These are phyloP conservation scores for Cercophora newfieldiana DNA, from an alignment of 495 filamentous ascomycete genomes.

Conservation along the genomic window DNA sequence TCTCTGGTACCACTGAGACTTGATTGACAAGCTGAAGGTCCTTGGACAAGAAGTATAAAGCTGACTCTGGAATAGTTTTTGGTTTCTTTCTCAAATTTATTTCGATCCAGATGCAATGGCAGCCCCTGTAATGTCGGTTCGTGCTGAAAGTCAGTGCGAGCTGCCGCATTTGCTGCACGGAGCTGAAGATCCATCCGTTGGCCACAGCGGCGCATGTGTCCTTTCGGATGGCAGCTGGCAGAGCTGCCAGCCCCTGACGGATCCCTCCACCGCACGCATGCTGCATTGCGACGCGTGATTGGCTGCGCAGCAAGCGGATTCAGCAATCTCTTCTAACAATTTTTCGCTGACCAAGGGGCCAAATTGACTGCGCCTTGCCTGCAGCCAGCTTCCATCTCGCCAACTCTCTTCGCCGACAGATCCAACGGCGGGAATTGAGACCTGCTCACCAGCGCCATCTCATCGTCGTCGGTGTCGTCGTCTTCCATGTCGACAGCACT, in stretches of 20 bases:
- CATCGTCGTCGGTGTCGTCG: neutral
- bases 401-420: neutral
- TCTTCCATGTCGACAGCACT: constrained; percentile 8
- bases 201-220: neutral
- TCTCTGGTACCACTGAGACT: too few species aligned
- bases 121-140: too few species aligned
- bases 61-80: too few species aligned
- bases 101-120: neutral
- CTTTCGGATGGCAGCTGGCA: constrained; percentile 2
- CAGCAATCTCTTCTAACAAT: constrained; percentile 19
- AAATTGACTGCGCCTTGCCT: constrained; percentile 1
- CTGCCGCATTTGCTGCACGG: neutral
- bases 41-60: too few species aligned
- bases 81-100: neutral
- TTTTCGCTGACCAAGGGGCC: constrained; percentile 15
- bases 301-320: constrained; percentile 7
- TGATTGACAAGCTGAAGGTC: too few species aligned
- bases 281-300: constrained; percentile 10
- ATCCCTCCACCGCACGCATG: neutral
- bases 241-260: neutral
- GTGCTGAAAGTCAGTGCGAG: neutral
- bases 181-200: neutral
- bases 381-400: neutral
- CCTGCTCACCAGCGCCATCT: neutral
- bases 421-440: constrained; percentile 11